These are phyloP conservation scores for Xylaria sp. DNA, from an alignment of 2,329 filamentous ascomycete genomes.

Conservation along the genomic window DNA sequence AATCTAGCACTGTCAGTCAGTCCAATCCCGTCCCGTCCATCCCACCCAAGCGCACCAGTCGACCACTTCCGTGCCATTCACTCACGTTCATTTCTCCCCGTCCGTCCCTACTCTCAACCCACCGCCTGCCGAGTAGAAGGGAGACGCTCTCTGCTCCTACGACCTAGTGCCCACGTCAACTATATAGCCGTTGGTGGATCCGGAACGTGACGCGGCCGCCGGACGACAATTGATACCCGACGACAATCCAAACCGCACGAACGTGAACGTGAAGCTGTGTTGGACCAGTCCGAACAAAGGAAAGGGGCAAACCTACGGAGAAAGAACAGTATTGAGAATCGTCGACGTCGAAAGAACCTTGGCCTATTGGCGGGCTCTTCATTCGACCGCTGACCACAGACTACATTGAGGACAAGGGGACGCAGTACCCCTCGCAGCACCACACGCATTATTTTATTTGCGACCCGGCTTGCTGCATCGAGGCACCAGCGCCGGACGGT, in stretches of 20 bases:
- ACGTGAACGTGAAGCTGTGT: conserved; percentile 20
- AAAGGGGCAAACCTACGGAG: conserved; percentile 25
- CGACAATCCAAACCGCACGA: conserved; percentile 10
- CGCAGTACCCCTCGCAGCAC: conserved; percentile 9
- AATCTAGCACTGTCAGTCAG: conserved; percentile 22
- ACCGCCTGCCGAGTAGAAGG: conserved; percentile 17
- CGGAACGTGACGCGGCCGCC: conserved; percentile 9
- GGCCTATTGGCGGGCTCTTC: conserved; percentile 6
- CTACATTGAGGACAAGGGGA: conserved; percentile 15
- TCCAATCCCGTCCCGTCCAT: conserved; percentile 25
- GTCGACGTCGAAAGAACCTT: conserved; percentile 19
- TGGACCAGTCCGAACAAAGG: conserved; percentile 25
- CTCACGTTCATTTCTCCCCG: conserved; percentile 19
- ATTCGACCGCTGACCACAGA: conserved; percentile 15
- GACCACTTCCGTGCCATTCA: conserved; percentile 17
- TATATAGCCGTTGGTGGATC: conserved; percentile 12
- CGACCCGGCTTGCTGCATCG: conserved; percentile 31
- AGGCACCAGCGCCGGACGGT: conserved; percentile 26
- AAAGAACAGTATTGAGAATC: conserved; percentile 20
- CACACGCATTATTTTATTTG: conserved; percentile 17
- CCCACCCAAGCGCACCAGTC: conserved; percentile 24
- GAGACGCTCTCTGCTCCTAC: conserved; percentile 7
- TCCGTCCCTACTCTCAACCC: conserved; percentile 16
- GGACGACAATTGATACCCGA: conserved; percentile 21
- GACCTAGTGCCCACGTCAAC: not conserved